phyloP scores from a whole-genome alignment of 202 grass and related monocot species.

The Musa balbisiana region DNA sequence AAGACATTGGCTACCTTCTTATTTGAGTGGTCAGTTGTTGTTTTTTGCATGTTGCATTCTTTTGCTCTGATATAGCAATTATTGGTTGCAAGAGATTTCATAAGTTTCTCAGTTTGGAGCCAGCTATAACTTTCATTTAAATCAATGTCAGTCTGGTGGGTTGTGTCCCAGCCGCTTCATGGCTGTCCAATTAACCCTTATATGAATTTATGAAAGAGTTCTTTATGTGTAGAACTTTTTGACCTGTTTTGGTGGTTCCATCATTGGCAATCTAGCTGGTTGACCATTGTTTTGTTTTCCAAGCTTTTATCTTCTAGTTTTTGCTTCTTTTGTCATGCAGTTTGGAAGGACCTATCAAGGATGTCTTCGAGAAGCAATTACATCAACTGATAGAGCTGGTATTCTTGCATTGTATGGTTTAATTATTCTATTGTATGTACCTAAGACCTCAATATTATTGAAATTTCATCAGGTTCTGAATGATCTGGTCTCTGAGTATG shows the following conservation, averaged over 20 bases:
- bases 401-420: conserved; percentile 51
- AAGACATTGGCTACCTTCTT: conserved; percentile 55
- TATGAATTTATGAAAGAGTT: neutral
- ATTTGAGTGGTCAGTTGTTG: conserved; percentile 51
- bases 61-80: neutral
- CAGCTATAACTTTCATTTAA: conserved; percentile 1
- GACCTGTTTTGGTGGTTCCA: neutral
- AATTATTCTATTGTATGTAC: too few species aligned
- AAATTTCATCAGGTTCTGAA: too few species aligned
- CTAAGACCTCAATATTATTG: too few species aligned
- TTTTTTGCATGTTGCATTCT: neutral
- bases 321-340: conserved; percentile 28
- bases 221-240: neutral
- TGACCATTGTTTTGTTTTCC: too few species aligned
- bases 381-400: conserved; percentile 58
- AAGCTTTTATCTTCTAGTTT: neutral
- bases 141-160: neutral
- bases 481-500: too few species aligned
- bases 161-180: neutral
- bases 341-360: conserved; percentile 69
- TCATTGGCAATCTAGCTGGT: too few species aligned
- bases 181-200: too few species aligned
- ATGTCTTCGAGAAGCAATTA: conserved; percentile 59
- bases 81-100: neutral
- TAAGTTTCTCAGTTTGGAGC: neutral